Evolutionary conservation across 495 filamentous ascomycete species (phyloP).

Genomic region (Xylaria sp.): DNA sequence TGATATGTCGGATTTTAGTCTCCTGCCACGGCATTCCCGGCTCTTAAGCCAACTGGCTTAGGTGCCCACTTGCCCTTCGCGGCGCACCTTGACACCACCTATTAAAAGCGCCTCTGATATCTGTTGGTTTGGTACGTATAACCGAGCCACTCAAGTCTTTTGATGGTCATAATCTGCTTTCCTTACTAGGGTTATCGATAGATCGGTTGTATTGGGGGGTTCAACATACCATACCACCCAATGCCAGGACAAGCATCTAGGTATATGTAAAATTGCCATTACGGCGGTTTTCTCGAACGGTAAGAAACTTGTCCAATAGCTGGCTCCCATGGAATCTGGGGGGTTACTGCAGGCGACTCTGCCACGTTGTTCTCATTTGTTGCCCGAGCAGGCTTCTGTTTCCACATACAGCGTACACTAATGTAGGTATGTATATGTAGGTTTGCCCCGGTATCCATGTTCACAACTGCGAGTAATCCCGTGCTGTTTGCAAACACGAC

Average conservation of each 20-base stretch:
- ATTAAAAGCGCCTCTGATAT: constrained; percentile 6
- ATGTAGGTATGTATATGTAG: not conserved
- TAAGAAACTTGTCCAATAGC: not conserved
- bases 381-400: not conserved
- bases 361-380: not conserved
- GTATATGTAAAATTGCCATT: not conserved
- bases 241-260: not conserved
- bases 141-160: constrained; percentile 15
- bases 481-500: not conserved
- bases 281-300: not conserved
- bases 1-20: not conserved
- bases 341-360: not conserved
- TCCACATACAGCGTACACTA: constrained; percentile 1
- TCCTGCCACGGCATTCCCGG: not conserved
- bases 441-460: constrained; percentile 8
- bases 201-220: constrained; percentile 6
- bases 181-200: constrained; percentile 5
- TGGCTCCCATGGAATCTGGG: not conserved
- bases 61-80: constrained; percentile 1
- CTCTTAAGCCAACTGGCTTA: constrained; percentile 11
- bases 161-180: not conserved
- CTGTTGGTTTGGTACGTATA: not conserved
- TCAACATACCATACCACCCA: not conserved
- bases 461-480: constrained; percentile 14
- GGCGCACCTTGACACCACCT: not conserved